These are phyloP conservation scores for Phaffia australis DNA, from an alignment of 768 basidiomycete species.

Conservation along the genomic window DNA sequence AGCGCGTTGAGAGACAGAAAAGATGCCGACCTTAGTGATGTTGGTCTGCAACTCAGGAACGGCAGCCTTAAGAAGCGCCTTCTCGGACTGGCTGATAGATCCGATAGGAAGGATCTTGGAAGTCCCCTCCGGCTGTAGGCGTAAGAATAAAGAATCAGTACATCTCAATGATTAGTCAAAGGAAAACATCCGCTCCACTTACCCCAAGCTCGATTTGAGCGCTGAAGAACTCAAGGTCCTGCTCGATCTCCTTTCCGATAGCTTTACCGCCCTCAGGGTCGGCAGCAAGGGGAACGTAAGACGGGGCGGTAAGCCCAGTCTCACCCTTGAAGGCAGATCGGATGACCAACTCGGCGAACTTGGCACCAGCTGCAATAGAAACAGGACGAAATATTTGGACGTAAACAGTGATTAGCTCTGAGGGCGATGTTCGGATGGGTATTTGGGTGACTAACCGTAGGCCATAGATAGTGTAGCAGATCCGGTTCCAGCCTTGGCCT, in stretches of 20 bases:
- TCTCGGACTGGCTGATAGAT: constrained; percentile 57
- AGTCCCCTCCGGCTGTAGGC: constrained; percentile 61
- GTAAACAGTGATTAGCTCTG: constrained; percentile 30
- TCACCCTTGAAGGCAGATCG: constrained; percentile 55
- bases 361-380: constrained; percentile 50
- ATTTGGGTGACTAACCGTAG: constrained; percentile 38
- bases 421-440: background rate
- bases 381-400: background rate
- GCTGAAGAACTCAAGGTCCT: constrained; percentile 75
- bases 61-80: constrained; percentile 63
- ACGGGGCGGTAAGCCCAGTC: constrained; percentile 62
- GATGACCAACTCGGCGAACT: constrained; percentile 54
- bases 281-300: constrained; percentile 68
- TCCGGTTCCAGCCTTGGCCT: constrained; percentile 85
- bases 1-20: too few species aligned
- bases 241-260: constrained; percentile 39
- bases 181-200: constrained; percentile 27
- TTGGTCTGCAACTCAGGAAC: constrained; percentile 64
- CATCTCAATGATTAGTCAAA: background rate
- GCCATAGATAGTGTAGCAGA: constrained; percentile 69
- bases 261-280: constrained; percentile 46
- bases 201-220: constrained; percentile 80
- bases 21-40: constrained; percentile 47
- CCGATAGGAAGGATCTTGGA: constrained; percentile 74
- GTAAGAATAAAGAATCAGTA: constrained; percentile 10